Percentiles rank a stretch among this genome's conserved stretches.
These are phyloP conservation scores for Leishmania major DNA, from an alignment of 208 protist genomes.

Conservation along the genomic window DNA sequence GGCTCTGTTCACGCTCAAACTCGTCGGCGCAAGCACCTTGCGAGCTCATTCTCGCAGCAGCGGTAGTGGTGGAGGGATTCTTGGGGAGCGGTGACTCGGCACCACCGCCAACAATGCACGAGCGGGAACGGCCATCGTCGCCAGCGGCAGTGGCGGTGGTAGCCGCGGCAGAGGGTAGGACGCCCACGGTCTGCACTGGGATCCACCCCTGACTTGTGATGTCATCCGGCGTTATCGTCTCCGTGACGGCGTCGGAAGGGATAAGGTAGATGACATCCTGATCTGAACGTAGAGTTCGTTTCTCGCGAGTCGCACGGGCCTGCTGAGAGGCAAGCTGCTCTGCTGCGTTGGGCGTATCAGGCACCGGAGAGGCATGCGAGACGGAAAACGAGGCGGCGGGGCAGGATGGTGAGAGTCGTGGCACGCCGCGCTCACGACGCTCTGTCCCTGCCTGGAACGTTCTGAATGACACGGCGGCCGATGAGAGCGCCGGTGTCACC, in stretches of 20 bases:
- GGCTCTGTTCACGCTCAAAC: constrained; percentile 10
- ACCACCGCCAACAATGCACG: constrained; percentile 8
- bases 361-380: constrained; percentile 23
- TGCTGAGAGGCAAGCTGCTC: constrained; percentile 27
- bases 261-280: constrained; percentile 35
- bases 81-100: constrained; percentile 11
- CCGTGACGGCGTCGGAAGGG: constrained; percentile 16
- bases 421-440: constrained; percentile 9
- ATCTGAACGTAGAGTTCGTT: constrained; percentile 13
- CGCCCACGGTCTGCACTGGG: constrained; percentile 37
- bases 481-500: constrained; percentile 9
- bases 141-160: background rate
- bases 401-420: constrained; percentile 8
- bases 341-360: constrained; percentile 14
- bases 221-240: constrained; percentile 35
- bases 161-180: background rate
- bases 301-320: constrained; percentile 25
- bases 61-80: background rate
- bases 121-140: background rate
- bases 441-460: constrained; percentile 1
- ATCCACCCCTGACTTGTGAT: constrained; percentile 43
- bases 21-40: background rate
- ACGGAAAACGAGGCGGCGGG: background rate
- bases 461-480: constrained; percentile 12
- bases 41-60: background rate